Percentiles rank a stretch among this genome's conserved stretches.
Conservation (phyloP, 2,329 filamentous ascomycete species). For the Penicillium italicum region DNA sequence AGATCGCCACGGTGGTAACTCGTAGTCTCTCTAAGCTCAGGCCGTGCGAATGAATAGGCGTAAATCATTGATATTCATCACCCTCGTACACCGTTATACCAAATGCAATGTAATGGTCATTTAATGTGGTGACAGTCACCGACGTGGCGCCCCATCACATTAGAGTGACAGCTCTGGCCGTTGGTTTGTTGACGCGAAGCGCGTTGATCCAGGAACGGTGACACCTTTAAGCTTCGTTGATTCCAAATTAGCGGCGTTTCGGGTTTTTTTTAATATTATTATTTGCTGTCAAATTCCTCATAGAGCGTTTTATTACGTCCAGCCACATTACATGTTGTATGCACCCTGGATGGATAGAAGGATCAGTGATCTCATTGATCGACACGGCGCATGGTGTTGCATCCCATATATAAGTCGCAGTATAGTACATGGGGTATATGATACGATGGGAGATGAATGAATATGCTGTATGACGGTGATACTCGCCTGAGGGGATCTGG, state of each 20-base stretch:
- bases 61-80: neutral
- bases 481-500: neutral
- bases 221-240: neutral
- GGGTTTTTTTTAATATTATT: neutral
- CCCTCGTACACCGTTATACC: neutral
- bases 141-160: neutral
- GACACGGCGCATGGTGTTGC: neutral
- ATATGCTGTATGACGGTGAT: constrained; percentile 2
- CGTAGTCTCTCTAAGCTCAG: neutral
- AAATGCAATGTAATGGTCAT: neutral
- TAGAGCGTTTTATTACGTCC: neutral
- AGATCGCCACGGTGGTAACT: neutral
- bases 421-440: neutral
- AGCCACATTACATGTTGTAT: neutral
- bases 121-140: neutral
- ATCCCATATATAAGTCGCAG: neutral
- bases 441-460: neutral
- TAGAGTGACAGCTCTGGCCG: neutral
- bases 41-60: neutral
- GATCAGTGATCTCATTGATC: neutral
- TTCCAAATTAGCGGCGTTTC: neutral
- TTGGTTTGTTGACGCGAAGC: constrained; percentile 2
- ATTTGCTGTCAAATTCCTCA: neutral
- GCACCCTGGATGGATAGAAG: neutral
- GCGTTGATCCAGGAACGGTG: neutral